Evolutionary conservation across 148 eudicot genomes (phyloP).

Genomic region (Nyssa sinensis): DNA sequence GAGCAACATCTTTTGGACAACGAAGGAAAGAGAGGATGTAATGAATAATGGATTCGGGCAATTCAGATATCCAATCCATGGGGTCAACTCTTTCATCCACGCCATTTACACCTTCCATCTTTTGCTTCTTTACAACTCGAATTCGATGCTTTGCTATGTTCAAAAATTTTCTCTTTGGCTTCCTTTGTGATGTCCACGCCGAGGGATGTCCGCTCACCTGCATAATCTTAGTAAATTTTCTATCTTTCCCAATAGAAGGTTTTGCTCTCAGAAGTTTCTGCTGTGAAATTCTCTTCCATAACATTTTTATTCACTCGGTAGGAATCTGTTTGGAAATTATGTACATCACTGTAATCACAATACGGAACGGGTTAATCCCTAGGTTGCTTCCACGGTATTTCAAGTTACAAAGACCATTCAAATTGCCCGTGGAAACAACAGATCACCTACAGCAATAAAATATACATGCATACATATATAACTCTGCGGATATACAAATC

Average conservation of each 20-base stretch:
- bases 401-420: no score
- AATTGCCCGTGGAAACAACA: no score
- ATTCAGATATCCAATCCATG: conserved; percentile 32
- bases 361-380: no score
- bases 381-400: no score
- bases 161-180: conserved; percentile 1
- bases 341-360: not conserved
- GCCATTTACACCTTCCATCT: conserved; percentile 6
- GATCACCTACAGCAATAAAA: no score
- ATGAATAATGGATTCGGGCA: conserved; percentile 40
- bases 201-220: not conserved
- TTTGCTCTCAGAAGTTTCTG: no score
- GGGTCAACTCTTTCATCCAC: conserved; percentile 5
- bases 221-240: not conserved
- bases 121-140: conserved; percentile 23
- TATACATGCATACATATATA: no score
- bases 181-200: not conserved
- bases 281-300: conserved; percentile 1
- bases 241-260: no score
- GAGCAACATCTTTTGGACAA: conserved; percentile 31
- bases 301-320: conserved; percentile 8
- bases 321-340: not conserved
- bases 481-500: not conserved
- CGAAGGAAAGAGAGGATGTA: conserved; percentile 30
- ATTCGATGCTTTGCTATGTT: not conserved